A percentile compares a stretch with the other conserved stretches of the same genome.
Evolutionary conservation across 441 rosid species (phyloP).

Genomic region (Pelargonium myrrhifolium): DNA sequence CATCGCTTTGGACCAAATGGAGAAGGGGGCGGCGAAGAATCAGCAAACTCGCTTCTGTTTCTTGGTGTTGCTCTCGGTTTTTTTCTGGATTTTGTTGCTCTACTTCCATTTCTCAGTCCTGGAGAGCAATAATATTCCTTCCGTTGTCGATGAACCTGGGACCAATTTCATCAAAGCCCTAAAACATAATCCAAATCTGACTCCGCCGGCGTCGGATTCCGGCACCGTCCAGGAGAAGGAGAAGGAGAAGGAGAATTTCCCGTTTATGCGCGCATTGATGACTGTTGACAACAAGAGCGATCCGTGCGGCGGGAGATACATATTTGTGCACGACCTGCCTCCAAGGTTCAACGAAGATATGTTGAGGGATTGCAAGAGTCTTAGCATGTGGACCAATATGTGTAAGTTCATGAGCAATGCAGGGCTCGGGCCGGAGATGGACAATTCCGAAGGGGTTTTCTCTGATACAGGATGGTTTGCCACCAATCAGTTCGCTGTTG

Average conservation of each 20-base stretch:
- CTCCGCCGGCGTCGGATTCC: too few relatives aligned
- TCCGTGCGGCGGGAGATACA: constrained; percentile 89
- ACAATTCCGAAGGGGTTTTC: constrained; percentile 85
- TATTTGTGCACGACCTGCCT: constrained; percentile 83
- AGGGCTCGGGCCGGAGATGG: constrained; percentile 90
- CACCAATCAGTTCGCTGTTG: constrained; percentile 88
- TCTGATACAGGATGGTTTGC: constrained; percentile 88
- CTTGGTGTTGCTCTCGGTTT: constrained; percentile 45
- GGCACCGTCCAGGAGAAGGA: background rate
- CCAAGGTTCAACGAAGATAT: constrained; percentile 85
- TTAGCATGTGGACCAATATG: constrained; percentile 98
- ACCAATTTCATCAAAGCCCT: constrained; percentile 16
- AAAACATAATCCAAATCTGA: too few relatives aligned
- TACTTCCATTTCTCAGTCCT: constrained; percentile 76
- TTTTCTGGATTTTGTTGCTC: constrained; percentile 69
- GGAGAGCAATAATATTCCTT: constrained; percentile 22
- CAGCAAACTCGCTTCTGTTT: constrained; percentile 56
- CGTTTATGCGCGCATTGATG: constrained; percentile 65
- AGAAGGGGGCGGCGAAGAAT: constrained; percentile 59
- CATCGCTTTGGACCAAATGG: constrained; percentile 49
- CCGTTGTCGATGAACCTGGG: background rate
- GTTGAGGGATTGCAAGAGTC: constrained; percentile 83
- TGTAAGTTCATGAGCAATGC: constrained; percentile 87
- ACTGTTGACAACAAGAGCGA: constrained; percentile 77
- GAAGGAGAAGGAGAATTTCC: constrained; percentile 29